Evolutionary conservation across 768 basidiomycete species (phyloP).

Genomic region (Mycena floridula): DNA sequence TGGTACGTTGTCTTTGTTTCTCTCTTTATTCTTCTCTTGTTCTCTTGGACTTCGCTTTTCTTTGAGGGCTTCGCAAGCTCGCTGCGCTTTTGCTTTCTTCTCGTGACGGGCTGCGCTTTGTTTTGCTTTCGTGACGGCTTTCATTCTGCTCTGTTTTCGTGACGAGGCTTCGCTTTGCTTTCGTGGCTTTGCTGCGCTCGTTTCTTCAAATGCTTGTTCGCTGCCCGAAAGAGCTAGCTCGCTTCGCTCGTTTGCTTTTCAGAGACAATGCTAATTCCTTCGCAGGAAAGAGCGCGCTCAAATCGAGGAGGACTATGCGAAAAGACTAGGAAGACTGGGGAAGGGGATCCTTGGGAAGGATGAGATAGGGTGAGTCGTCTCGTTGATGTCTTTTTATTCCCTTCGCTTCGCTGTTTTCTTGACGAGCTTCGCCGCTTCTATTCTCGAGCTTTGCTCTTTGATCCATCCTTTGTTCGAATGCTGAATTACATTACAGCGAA

Average conservation of each 20-base stretch:
- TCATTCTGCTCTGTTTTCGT: neutral
- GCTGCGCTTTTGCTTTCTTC: neutral
- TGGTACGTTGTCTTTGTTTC: too few species aligned
- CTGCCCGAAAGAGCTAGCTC: too few species aligned
- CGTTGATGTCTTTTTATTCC: neutral
- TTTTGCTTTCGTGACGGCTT: too few species aligned
- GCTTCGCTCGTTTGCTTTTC: too few species aligned
- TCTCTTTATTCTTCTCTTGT: too few species aligned
- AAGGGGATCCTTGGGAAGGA: constrained; percentile 8
- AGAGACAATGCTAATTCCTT: too few species aligned
- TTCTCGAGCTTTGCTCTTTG: neutral
- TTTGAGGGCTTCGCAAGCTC: too few species aligned
- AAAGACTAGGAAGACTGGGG: constrained; percentile 5
- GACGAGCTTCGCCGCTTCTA: neutral
- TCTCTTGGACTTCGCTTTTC: too few species aligned
- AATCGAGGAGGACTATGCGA: constrained; percentile 14
- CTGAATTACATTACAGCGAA: constrained; percentile 45
- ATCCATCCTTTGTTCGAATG: constrained; percentile 7
- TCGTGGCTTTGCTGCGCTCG: neutral
- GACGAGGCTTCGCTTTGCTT: neutral
- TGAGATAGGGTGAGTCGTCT: constrained; percentile 11
- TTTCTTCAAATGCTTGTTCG: too few species aligned
- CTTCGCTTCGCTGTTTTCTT: neutral
- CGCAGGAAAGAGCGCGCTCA: too few species aligned
- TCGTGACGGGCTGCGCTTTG: too few species aligned